phyloP scores from a whole-genome alignment of 2,329 filamentous ascomycete genomes.

The Colletotrichum magnum region DNA sequence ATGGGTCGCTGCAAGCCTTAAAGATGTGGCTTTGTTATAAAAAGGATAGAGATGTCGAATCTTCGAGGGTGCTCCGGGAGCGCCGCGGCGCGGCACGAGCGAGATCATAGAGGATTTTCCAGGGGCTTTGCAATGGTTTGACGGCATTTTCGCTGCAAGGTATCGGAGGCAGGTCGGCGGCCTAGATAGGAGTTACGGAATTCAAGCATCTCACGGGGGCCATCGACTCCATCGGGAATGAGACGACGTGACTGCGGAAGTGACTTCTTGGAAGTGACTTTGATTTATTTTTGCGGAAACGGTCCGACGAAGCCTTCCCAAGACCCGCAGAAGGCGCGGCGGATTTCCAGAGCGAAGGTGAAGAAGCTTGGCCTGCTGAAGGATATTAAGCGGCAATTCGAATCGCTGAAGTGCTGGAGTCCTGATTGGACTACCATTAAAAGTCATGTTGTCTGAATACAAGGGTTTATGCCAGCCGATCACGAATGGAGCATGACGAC shows the following conservation, averaged over 20 bases:
- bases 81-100: slow-evolving; percentile 29
- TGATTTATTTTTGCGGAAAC: no score
- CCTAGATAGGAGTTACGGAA: slow-evolving; percentile 40
- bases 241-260: no score
- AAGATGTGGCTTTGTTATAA: slow-evolving; percentile 39
- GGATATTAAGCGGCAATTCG: no score
- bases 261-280: no score
- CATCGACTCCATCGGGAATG: slow-evolving; percentile 4
- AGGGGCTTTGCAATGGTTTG: slow-evolving; percentile 36
- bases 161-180: slow-evolving; percentile 27
- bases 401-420: background rate
- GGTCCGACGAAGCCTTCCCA: no score
- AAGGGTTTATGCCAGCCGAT: background rate
- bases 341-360: no score
- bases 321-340: no score
- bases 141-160: slow-evolving; percentile 26
- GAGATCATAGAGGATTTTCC: slow-evolving; percentile 25
- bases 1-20: slow-evolving; percentile 86
- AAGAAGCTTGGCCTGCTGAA: no score
- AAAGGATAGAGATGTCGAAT: background rate
- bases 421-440: background rate
- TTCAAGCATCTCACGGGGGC: slow-evolving; percentile 23
- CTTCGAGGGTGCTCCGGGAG: slow-evolving; percentile 18
- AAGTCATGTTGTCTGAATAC: background rate
- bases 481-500: background rate